Evolutionary conservation across 2,329 filamentous ascomycete species (phyloP), one percentile per base, ranked within the genome.

Genomic region (Colletotrichum sublineola): DNA sequence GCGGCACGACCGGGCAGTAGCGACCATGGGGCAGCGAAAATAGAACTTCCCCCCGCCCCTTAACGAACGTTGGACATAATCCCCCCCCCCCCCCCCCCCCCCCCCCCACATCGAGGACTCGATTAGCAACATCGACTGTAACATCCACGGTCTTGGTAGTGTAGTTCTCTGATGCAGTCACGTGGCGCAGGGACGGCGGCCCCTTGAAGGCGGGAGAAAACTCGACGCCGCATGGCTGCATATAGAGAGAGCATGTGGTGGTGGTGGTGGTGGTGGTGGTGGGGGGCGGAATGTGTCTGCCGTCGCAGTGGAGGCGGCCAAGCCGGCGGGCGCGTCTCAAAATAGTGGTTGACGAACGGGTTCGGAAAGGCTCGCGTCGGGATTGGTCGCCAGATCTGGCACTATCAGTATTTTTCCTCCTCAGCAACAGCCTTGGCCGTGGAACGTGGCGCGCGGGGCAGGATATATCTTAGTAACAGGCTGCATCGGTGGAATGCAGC

Each of bases 251-350:
- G 11, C n/a, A n/a, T n/a, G n/a, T n/a, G n/a, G n/a, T n/a, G 3
- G 40, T 9, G 40, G 3, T 9, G 40, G 3, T 12, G 4, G 40
- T 5, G 40, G 14, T 40, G 38, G 9, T 9, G 40, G 15, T 5
- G 8, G 20, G 20, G 20, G 44, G 44, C 18, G 7, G 50, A 14
- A 15, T 61, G 58, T 2, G 58, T 29, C 29, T 33, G 29, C 40
- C 46, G 46, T 46, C 42, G 55, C 18, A 29, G 38, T 60, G 69
- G 53, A 58, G 55, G 52, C 60, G 58, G 69, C 69, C 58, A 63
- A 71, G 69, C 58, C 66, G 46, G 50, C 42, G 36, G 24, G n/a
- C n/a, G 24, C 24, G 66, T 64, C 57, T 58, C 57, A 68, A 68
- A 71, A 63, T 63, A 71, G 64, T 58, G 52, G 57, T 44, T 18